phyloP scores from a whole-genome alignment of 495 filamentous ascomycete species.

The Tricharina praecox region DNA sequence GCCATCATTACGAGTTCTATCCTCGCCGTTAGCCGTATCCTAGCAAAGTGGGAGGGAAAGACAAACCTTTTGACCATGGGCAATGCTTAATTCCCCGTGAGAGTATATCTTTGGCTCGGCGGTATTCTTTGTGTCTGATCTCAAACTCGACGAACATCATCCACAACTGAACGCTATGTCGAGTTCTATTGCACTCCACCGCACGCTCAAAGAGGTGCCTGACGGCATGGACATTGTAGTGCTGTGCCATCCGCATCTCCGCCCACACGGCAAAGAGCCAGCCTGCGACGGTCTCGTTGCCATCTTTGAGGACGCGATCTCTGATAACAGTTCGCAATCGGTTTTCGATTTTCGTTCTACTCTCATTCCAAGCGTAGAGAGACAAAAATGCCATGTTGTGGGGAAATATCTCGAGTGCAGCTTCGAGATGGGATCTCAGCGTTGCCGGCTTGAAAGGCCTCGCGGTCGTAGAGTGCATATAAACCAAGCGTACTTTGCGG shows the following conservation, averaged over 20 bases:
- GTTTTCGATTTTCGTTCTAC: constrained; percentile 51
- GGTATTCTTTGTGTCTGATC: constrained; percentile 27
- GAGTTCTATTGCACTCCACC: constrained; percentile 30
- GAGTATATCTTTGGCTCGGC: constrained; percentile 42
- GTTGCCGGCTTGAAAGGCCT: constrained; percentile 45
- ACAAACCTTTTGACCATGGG: constrained; percentile 63
- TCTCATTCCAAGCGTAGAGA: constrained; percentile 53
- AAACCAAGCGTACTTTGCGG: constrained; percentile 47
- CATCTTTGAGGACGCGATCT: constrained; percentile 30
- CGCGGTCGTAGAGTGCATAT: constrained; percentile 40
- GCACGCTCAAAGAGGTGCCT: constrained; percentile 58
- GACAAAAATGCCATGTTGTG: constrained; percentile 62
- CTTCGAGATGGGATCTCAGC: constrained; percentile 41
- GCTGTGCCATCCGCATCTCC: constrained; percentile 36
- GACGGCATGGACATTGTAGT: constrained; percentile 43
- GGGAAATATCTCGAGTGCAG: constrained; percentile 48
- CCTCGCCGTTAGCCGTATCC: no score
- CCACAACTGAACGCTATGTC: constrained; percentile 42
- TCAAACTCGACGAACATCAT: constrained; percentile 40
- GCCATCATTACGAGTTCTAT: constrained; percentile 21
- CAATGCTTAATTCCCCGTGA: constrained; percentile 54
- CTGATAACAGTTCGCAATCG: constrained; percentile 46
- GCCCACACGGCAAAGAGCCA: constrained; percentile 48
- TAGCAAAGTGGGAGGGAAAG: constrained; percentile 8
- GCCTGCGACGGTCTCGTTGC: constrained; percentile 35